Evolutionary conservation across 208 protist species (phyloP).

Genomic region (Leishmania major): DNA sequence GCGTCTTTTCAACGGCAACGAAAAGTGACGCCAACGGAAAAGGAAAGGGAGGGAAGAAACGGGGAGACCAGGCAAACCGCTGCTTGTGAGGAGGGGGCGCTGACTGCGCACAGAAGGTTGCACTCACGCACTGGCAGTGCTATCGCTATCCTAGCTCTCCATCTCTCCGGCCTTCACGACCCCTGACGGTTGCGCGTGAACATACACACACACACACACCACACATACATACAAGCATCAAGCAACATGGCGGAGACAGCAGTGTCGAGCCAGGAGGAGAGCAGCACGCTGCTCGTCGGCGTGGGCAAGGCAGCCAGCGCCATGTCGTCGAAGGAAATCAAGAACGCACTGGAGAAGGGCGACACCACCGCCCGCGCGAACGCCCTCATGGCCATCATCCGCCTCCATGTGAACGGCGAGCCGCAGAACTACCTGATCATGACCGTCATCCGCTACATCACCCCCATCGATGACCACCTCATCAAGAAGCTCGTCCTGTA

Average conservation of each 20-base stretch:
- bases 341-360: constrained; percentile 90
- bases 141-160: not conserved
- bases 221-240: constrained; percentile 4
- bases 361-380: constrained; percentile 75
- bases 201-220: not conserved
- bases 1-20: not conserved
- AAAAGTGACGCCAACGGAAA: not conserved
- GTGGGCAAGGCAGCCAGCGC: constrained; percentile 30
- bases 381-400: constrained; percentile 94
- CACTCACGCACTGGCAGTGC: not conserved
- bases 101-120: not conserved
- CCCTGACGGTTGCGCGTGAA: not conserved
- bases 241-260: constrained; percentile 16
- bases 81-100: not conserved
- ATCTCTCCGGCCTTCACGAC: not conserved
- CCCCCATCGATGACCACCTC: constrained; percentile 90
- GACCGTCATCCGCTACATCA: constrained; percentile 96
- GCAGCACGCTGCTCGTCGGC: constrained; percentile 74
- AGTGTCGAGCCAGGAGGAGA: constrained; percentile 63
- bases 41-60: no score
- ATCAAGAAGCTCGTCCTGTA: constrained; percentile 98
- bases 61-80: not conserved
- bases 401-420: constrained; percentile 96
- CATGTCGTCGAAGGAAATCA: constrained; percentile 84
- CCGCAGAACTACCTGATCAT: constrained; percentile 97